Conservation (phyloP, 2,329 filamentous ascomycete genomes). For the Penicillium palitans region DNA sequence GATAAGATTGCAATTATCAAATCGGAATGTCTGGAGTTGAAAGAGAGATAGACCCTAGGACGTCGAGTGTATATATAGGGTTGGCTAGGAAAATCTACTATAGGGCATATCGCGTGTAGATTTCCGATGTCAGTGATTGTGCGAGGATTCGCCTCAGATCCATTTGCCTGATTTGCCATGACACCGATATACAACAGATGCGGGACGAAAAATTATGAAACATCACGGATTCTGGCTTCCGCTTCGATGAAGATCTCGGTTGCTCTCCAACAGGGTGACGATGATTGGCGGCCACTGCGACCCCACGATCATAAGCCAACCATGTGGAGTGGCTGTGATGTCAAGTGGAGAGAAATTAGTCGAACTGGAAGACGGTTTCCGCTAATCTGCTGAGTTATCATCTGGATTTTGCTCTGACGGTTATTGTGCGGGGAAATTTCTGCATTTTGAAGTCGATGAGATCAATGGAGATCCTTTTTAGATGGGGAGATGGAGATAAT, state of each 20-base stretch:
- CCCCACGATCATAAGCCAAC: background rate
- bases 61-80: slow-evolving; percentile 19
- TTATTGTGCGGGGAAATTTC: background rate
- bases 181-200: background rate
- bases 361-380: slow-evolving; percentile 13
- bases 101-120: slow-evolving; percentile 19
- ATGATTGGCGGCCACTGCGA: slow-evolving; percentile 10
- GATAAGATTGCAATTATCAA: background rate
- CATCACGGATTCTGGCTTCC: slow-evolving; percentile 38
- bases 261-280: slow-evolving; percentile 2
- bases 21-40: background rate
- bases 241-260: slow-evolving; percentile 16
- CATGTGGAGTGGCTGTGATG: slow-evolving; percentile 13
- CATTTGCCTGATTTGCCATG: slow-evolving; percentile 21
- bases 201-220: slow-evolving; percentile 13
- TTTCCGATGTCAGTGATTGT: slow-evolving; percentile 20
- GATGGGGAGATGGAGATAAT: background rate
- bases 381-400: background rate
- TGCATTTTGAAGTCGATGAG: background rate
- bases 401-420: background rate
- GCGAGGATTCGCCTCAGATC: slow-evolving; percentile 5
- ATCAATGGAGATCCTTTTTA: background rate
- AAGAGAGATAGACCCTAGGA: slow-evolving; percentile 1
- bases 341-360: slow-evolving; percentile 3
- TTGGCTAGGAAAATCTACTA: background rate